Base-by-base conservation (phyloP, 257 asterid genomes). In the Anisodus tanguticus region DNA sequence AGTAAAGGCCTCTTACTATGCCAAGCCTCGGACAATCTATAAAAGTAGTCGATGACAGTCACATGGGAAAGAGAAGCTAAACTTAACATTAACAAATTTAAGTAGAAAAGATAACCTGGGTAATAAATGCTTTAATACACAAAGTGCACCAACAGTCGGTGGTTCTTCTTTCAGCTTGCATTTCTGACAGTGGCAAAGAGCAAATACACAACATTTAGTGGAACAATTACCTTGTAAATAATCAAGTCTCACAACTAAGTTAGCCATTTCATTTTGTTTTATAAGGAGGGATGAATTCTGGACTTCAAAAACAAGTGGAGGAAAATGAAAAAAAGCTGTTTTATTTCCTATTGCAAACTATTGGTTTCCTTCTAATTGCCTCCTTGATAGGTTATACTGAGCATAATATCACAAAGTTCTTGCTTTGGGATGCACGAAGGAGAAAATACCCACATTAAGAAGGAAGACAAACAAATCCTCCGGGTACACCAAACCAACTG, bases 131-230 rank as follows among this genome's bases (percentile, higher is more conserved):
- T 96, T 96, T 63, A 96, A 85, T 80, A 92, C 99, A 88, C 95
- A 89, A 76, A 96, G 97, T 79, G 99, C 93, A 79, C 98, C 98
- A 91, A 93, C 94, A 68, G 98, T 90, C 86, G 90, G 81, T 69
- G 93, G 90, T 83, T 94, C 98, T 91, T 96, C 98, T 86, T 93
- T 96, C 90, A 93, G 86, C 98, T 95, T 90, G 97, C 98, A 93
- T 94, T 95, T 96, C 99, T 96, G 94, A 87, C 84, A 62, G 59
- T 62, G 67, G 82, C 78, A 86, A 86, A 43, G 78, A 57, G 85
- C 51, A 41, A 57, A 82, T 80, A 82, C 39, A 80, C 17, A 6
- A 31, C 60, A 47, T 47, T 47, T 47, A 72, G 41, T 47, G 43
- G 43, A 72, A 47, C n/a, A 47, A 71, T 71, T 71, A 71, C 58